phyloP scores from a whole-genome alignment of 495 filamentous ascomycete species.

The Pyrenula aspistea region DNA sequence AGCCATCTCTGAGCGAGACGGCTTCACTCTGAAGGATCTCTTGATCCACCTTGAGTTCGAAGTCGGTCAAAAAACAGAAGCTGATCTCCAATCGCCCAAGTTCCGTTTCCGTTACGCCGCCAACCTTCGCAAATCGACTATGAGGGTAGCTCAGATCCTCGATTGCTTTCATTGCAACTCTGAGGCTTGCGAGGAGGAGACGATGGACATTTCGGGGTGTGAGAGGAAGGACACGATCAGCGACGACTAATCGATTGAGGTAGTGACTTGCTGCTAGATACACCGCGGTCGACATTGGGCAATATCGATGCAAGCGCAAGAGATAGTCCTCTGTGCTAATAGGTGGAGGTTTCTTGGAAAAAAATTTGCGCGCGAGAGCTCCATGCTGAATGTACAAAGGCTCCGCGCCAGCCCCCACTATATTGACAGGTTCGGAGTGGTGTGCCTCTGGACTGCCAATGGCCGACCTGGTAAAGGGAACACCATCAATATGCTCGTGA shows the following conservation, averaged over 20 bases:
- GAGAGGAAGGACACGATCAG: constrained; percentile 61
- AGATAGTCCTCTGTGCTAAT: constrained; percentile 80
- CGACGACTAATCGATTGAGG: constrained; percentile 64
- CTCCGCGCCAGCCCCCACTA: constrained; percentile 50
- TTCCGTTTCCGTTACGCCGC: constrained; percentile 72
- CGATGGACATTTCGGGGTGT: constrained; percentile 79
- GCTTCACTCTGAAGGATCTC: constrained; percentile 42
- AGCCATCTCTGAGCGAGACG: not conserved
- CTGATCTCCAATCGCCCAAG: constrained; percentile 77
- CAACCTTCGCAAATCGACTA: constrained; percentile 72
- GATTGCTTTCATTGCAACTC: constrained; percentile 83
- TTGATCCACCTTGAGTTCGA: constrained; percentile 62
- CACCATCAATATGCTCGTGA: constrained; percentile 10
- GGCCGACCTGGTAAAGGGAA: constrained; percentile 25
- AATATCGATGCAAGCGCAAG: constrained; percentile 73
- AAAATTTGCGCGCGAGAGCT: constrained; percentile 81
- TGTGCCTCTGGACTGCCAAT: constrained; percentile 32
- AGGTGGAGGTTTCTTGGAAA: constrained; percentile 71
- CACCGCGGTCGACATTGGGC: constrained; percentile 91
- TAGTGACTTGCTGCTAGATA: constrained; percentile 91
- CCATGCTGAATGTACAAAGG: constrained; percentile 57
- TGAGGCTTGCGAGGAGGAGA: constrained; percentile 67
- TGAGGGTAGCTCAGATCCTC: constrained; percentile 86
- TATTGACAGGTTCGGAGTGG: constrained; percentile 22
- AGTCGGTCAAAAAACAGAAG: constrained; percentile 76